These are phyloP conservation scores for Xylariomycetidae sp. DNA, from an alignment of 2,329 filamentous ascomycete genomes.

Conservation along the genomic window DNA sequence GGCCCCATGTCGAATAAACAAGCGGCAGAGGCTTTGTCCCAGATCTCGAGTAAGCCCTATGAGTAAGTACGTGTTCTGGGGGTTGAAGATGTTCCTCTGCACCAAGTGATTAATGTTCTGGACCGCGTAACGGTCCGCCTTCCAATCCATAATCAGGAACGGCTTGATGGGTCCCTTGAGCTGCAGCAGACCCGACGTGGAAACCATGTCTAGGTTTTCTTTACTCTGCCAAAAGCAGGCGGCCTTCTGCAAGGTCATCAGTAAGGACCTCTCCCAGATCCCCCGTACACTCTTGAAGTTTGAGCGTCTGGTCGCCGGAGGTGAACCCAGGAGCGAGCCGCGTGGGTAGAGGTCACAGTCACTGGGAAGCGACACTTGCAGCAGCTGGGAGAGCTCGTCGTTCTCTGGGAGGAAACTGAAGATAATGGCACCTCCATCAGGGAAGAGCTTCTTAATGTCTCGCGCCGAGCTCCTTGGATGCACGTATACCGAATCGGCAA, in stretches of 20 bases:
- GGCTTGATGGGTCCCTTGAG: no score
- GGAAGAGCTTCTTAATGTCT: slow-evolving; percentile 25
- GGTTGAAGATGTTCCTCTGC: slow-evolving; percentile 20
- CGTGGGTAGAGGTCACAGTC: slow-evolving; percentile 22
- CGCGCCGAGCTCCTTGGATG: slow-evolving; percentile 22
- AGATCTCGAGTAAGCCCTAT: slow-evolving; percentile 38
- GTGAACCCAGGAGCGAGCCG: slow-evolving; percentile 2
- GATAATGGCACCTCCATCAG: slow-evolving; percentile 15
- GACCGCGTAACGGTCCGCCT: slow-evolving; percentile 23
- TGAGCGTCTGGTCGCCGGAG: slow-evolving; percentile 11
- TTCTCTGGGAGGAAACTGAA: slow-evolving; percentile 27
- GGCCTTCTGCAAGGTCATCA: slow-evolving; percentile 6
- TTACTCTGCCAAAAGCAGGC: not conserved
- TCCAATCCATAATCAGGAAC: slow-evolving; percentile 35
- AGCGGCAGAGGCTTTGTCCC: slow-evolving; percentile 35
- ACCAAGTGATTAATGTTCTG: slow-evolving; percentile 19
- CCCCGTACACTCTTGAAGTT: slow-evolving; percentile 5
- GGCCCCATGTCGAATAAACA: slow-evolving; percentile 33
- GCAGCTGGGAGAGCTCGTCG: slow-evolving; percentile 19
- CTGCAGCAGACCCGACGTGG: no score
- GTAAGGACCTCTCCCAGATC: slow-evolving; percentile 18
- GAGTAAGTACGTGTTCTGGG: slow-evolving; percentile 32
- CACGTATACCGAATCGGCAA: slow-evolving; percentile 11
- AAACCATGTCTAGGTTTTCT: slow-evolving; percentile 5
- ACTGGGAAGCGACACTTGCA: slow-evolving; percentile 19